A percentile compares a stretch with the other conserved stretches of the same genome.
These are phyloP conservation scores for Sugiyamaella smithiae DNA, from an alignment of 805 yeast species.

Conservation along the genomic window DNA sequence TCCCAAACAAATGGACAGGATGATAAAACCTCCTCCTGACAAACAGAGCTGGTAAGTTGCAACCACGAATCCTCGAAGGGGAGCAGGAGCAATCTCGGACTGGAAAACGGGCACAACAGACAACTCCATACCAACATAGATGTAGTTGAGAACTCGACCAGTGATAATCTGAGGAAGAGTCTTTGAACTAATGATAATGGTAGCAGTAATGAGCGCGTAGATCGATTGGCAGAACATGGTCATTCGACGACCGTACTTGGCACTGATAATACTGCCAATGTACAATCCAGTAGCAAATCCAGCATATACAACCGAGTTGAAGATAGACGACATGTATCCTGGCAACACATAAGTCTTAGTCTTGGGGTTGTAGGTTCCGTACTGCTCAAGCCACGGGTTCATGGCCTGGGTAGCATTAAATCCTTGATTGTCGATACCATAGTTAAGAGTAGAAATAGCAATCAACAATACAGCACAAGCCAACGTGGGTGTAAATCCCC, in stretches of 20 bases:
- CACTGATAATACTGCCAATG: constrained; percentile 2
- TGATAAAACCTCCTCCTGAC: constrained; percentile 71
- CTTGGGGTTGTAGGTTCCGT: background rate
- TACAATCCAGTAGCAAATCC: constrained; percentile 1
- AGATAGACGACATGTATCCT: constrained; percentile 4
- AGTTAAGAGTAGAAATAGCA: background rate
- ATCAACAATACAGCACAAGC: background rate
- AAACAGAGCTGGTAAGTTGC: constrained; percentile 73
- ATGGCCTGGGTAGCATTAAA: constrained; percentile 4
- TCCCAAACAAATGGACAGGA: constrained; percentile 68
- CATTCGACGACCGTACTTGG: constrained; percentile 1
- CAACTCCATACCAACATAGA: constrained; percentile 3
- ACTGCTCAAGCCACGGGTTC: constrained; percentile 1
- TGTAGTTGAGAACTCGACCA: constrained; percentile 1
- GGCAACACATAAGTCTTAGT: constrained; percentile 3
- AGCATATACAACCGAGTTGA: constrained; percentile 1
- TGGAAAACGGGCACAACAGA: constrained; percentile 66
- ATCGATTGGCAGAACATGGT: constrained; percentile 5
- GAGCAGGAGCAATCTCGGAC: constrained; percentile 77
- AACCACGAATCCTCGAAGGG: constrained; percentile 75
- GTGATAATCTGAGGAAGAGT: constrained; percentile 4
- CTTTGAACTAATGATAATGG: constrained; percentile 1
- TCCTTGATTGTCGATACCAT: constrained; percentile 3
- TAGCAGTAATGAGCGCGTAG: constrained; percentile 3
- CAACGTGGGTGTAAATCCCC: constrained; percentile 2